A percentile compares a stretch with the other conserved stretches of the same genome.
These are phyloP conservation scores for Adansonia madagascariensis DNA, from an alignment of 441 rosid species.

Conservation along the genomic window DNA sequence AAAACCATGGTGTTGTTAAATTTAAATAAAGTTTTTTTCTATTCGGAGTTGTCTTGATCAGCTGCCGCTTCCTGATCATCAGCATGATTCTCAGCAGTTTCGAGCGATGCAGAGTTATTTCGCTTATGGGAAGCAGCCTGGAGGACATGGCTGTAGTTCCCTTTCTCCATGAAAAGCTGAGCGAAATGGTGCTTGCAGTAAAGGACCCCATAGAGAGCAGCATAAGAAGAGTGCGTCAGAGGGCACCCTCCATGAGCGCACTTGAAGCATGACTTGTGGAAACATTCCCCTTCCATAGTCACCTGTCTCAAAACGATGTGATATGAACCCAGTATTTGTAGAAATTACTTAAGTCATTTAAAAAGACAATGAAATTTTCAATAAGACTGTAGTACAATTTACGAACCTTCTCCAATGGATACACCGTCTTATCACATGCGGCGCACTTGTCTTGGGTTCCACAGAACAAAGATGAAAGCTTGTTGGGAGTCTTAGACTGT, in stretches of 20 bases:
- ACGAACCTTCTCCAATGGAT: constrained; percentile 87
- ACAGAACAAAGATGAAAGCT: constrained; percentile 77
- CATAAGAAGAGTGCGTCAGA: constrained; percentile 92
- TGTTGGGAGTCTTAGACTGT: constrained; percentile 81
- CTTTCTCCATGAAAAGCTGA: constrained; percentile 95
- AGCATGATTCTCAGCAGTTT: neutral
- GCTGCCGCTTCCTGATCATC: constrained; percentile 6
- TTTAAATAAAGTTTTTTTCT: neutral
- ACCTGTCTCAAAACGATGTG: constrained; percentile 44
- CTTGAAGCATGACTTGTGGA: constrained; percentile 91
- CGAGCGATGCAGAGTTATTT: constrained; percentile 41
- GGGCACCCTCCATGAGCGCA: constrained; percentile 95
- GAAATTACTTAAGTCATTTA: neutral
- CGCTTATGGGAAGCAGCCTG: constrained; percentile 71
- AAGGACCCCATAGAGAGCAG: constrained; percentile 82
- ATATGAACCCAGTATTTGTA: no score
- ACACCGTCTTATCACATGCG: constrained; percentile 85
- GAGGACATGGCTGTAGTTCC: constrained; percentile 83
- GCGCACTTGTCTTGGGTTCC: constrained; percentile 99
- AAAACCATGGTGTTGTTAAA: neutral
- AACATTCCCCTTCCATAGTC: constrained; percentile 90
- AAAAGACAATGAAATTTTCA: neutral
- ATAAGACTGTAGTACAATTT: neutral
- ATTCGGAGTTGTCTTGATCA: neutral
- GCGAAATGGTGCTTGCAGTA: constrained; percentile 97